Conservation (phyloP, 2,329 filamentous ascomycete species). For the Sporothrix dimorphospora region DNA sequence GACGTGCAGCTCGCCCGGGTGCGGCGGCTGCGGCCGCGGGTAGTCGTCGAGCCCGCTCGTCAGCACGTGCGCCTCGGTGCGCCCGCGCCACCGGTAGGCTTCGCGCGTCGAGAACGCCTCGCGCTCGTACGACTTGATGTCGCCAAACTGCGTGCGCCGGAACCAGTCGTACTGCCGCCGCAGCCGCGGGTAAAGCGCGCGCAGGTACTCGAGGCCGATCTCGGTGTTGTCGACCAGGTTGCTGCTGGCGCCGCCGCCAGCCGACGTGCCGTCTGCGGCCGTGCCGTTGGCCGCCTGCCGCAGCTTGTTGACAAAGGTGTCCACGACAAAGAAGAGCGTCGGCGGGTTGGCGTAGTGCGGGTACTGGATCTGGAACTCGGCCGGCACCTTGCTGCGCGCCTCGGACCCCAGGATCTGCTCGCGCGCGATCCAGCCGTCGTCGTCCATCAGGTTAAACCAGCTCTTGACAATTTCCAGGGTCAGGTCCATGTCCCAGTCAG, state of each 20-base stretch:
- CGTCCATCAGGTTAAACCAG: slow-evolving; percentile 96
- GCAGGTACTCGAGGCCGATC: slow-evolving; percentile 71
- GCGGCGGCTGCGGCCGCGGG: slow-evolving; percentile 87
- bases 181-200: slow-evolving; percentile 80
- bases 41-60: slow-evolving; percentile 97
- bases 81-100: slow-evolving; percentile 92
- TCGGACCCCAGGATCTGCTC: slow-evolving; percentile 93
- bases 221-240: slow-evolving; percentile 69
- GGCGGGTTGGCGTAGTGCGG: slow-evolving; percentile 97
- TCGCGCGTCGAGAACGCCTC: slow-evolving; percentile 87
- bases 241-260: slow-evolving; percentile 55
- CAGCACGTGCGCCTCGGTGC: slow-evolving; percentile 82
- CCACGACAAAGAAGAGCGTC: slow-evolving; percentile 87
- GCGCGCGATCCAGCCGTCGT: slow-evolving; percentile 95
- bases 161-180: slow-evolving; percentile 95
- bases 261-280: slow-evolving; percentile 45
- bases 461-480: slow-evolving; percentile 86
- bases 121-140: slow-evolving; percentile 89
- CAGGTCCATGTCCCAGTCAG: slow-evolving; percentile 93
- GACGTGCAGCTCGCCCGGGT: slow-evolving; percentile 92
- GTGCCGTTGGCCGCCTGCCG: slow-evolving; percentile 56
- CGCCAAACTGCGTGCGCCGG: slow-evolving; percentile 85
- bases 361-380: slow-evolving; percentile 93
- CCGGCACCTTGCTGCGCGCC: slow-evolving; percentile 90
- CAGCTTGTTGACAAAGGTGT: slow-evolving; percentile 80